Evolutionary conservation across 169 alveolate genomes (phyloP), one percentile per base, ranked within the genome.

Genomic region (Eimeria zaria): DNA sequence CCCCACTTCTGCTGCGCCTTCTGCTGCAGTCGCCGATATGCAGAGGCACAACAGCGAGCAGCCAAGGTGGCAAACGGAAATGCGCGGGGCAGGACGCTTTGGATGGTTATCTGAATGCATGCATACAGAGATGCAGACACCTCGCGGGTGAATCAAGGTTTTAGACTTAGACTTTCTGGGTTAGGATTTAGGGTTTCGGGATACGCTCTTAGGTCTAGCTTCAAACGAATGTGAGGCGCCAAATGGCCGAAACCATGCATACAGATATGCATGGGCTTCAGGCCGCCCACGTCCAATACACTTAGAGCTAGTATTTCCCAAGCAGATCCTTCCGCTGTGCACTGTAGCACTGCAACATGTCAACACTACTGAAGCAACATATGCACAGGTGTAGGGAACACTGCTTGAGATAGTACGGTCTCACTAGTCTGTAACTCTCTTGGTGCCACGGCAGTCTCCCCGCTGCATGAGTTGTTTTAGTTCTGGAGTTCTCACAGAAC

Each of bases 391-490:
- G 24, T 33, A 33, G 80, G 51, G 80, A 33, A 1, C 36, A 30
- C 14, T 7, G 48, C 6, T 30, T 33, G 51, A 33, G 80, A 69
- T 36, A 69, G 1, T 24, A 36, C 67, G 46, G 24, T n/a, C 93
- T 36, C 24, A 85, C 93, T 81, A 85, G 60, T 44, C 93, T 85
- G 93, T 60, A 85, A n/a, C 64, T 85, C n/a, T 85, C 93, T 44
- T 85, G 93, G 22, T 73, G 93, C 93, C 93, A 85, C 58, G 93
- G 93, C 46, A 85, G 93, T 51, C 80, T 33, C 41, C 93, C 93
- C 51, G 93, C 81, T 85, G 93, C 93, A 46, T 85, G 93, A 0
- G 93, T 85, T 22, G 93, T 85, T 20, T 85, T 85, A 3, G 92
- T 60, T 30, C 93, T 85, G 51, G 93, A 55, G 41, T 58, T 85